phyloP scores from a whole-genome alignment of 2,329 filamentous ascomycete genomes.

The Arachnopeziza araneosa region DNA sequence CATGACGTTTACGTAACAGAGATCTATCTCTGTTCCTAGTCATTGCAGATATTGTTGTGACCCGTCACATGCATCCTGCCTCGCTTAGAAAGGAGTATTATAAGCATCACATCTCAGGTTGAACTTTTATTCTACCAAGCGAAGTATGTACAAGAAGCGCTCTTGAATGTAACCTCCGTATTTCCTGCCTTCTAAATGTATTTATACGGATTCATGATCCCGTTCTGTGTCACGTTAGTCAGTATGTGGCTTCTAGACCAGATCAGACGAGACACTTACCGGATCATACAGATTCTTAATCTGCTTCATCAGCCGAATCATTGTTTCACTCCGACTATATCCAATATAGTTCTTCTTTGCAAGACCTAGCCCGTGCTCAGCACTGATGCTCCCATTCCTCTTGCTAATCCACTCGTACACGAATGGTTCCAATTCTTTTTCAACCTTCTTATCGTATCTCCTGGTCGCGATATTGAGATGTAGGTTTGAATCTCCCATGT shows the following conservation, averaged over 20 bases:
- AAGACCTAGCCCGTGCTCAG: constrained; percentile 89
- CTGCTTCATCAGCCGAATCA: constrained; percentile 88
- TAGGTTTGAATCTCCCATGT: constrained; percentile 96
- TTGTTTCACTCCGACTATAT: constrained; percentile 84
- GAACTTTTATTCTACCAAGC: neutral
- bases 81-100: neutral
- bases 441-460: constrained; percentile 79
- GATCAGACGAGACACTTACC: constrained; percentile 48
- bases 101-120: neutral
- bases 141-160: neutral
- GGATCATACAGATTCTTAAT: constrained; percentile 93
- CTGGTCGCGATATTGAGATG: constrained; percentile 86
- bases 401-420: constrained; percentile 96
- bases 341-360: constrained; percentile 90
- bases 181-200: constrained; percentile 55
- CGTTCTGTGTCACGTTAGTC: constrained; percentile 57
- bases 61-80: too few relatives aligned
- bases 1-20: too few relatives aligned
- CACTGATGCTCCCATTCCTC: constrained; percentile 87
- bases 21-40: too few relatives aligned
- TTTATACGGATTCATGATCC: constrained; percentile 99
- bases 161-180: neutral
- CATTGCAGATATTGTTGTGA: too few relatives aligned
- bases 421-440: constrained; percentile 84
- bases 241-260: constrained; percentile 11